Conservation (phyloP, 2,329 filamentous ascomycete genomes). For the Pestalotiopsis sp. region DNA sequence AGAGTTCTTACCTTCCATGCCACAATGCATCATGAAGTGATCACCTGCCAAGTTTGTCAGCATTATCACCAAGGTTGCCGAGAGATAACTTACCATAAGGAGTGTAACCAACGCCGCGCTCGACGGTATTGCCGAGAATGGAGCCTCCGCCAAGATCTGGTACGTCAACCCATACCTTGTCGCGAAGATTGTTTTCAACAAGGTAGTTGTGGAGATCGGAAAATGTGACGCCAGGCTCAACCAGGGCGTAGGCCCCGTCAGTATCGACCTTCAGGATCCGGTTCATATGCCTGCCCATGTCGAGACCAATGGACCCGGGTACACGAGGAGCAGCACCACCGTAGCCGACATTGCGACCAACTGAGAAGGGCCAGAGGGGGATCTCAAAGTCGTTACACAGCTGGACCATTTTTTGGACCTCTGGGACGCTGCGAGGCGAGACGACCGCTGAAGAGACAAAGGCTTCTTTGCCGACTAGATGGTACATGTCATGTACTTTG, state of each 20-base stretch:
- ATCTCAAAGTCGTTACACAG: slow-evolving; percentile 33
- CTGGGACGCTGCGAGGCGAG: slow-evolving; percentile 30
- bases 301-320: slow-evolving; percentile 50
- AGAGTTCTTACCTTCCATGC: slow-evolving; percentile 46
- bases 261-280: slow-evolving; percentile 52
- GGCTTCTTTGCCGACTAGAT: slow-evolving; percentile 46
- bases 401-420: slow-evolving; percentile 33
- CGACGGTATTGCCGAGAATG: slow-evolving; percentile 48
- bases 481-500: slow-evolving; percentile 39
- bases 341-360: slow-evolving; percentile 46
- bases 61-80: slow-evolving; percentile 34
- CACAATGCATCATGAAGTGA: slow-evolving; percentile 34
- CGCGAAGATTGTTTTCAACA: slow-evolving; percentile 39
- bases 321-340: slow-evolving; percentile 57
- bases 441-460: slow-evolving; percentile 47
- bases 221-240: slow-evolving; percentile 60
- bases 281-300: slow-evolving; percentile 57
- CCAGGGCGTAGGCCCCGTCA: slow-evolving; percentile 49
- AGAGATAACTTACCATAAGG: slow-evolving; percentile 37
- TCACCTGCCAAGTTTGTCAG: background rate
- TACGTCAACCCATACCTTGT: slow-evolving; percentile 45
- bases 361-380: slow-evolving; percentile 30
- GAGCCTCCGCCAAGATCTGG: slow-evolving; percentile 46
- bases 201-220: slow-evolving; percentile 53
- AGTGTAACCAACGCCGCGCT: slow-evolving; percentile 49